Percentiles rank a stretch among this genome's conserved stretches.
Evolutionary conservation across 2,329 filamentous ascomycete genomes (phyloP).

Genomic region (Talaromyces pinophilus): DNA sequence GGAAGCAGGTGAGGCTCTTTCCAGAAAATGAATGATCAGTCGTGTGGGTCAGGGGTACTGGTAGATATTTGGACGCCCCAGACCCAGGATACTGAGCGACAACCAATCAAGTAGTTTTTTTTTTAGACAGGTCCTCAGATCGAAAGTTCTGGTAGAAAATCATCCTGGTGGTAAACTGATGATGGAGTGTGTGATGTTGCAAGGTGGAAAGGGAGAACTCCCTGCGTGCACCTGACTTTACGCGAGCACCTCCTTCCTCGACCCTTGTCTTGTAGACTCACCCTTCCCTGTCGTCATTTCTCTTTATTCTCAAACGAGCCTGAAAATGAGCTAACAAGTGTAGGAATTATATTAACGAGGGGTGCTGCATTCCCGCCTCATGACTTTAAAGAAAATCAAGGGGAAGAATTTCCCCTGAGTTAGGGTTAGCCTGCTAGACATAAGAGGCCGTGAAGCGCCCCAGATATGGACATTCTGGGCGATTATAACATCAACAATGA

Average conservation of each 20-base stretch:
- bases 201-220: neutral
- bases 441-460: no score
- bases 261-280: neutral
- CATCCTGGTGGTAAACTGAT: neutral
- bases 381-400: neutral
- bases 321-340: neutral
- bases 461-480: neutral
- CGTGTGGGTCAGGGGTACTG: neutral
- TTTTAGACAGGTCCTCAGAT: neutral
- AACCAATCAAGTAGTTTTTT: neutral
- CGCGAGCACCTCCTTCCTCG: neutral
- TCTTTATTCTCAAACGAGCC: neutral
- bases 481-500: neutral
- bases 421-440: neutral
- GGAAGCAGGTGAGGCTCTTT: slow-evolving; percentile 2
- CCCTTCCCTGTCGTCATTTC: neutral
- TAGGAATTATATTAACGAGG: neutral
- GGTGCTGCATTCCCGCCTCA: neutral
- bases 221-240: neutral
- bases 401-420: neutral
- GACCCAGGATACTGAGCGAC: neutral
- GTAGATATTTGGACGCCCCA: neutral
- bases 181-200: neutral
- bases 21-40: neutral
- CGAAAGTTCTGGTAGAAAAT: no score